Evolutionary conservation across 2,329 filamentous ascomycete species (phyloP), one percentile per base, ranked within the genome.

Genomic region (Escovopsis sp.): DNA sequence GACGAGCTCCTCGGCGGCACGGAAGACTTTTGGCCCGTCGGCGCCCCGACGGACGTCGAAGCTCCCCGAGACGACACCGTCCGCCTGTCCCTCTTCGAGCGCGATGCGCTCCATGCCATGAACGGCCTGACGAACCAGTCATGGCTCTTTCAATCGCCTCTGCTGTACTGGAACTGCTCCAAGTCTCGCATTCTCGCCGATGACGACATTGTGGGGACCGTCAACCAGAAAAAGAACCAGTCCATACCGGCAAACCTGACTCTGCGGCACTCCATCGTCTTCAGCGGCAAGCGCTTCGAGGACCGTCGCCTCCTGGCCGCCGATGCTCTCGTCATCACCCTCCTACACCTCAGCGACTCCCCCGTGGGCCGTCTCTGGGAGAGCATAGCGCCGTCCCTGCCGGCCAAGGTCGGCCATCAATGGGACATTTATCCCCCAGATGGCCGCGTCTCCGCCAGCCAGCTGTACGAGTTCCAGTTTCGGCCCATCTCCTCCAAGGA

Each of bases 121-220:
- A 78, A 80, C 52, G 75, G 74, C 12, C 58, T 77, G 32, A 75
- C 69, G 4, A 72, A 76, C 49, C 63, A 77, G 50, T 76, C 76
- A 4, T 86, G 82, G 82, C 83, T 84, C 51, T 84, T 84, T 54
- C 82, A 88, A 52, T 88, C 84, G n/a, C 83, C 84, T 1, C 62
- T 89, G 42, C 78, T 85, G 59, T 88, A 87, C 59, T 89, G 84
- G 84, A 72, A 77, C 46, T 82, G 79, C 55, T 82, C 69, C n/a
- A 54, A 64, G 6, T 67, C 73, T 1, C 61, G 59, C 6, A 73
- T 89, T 40, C 56, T 71, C 26, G 56, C 60, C 12, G 84, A 89
- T 52, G 42, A 57, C 0, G 69, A 87, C 54, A 69, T 87, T 11
- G 57, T 87, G 3, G 58, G 61, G 1, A 88, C 84, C 1, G 78